A percentile compares a stretch with the other conserved stretches of the same genome.
These are phyloP conservation scores for Pythium folliculosum DNA, from an alignment of 352 stramenopile genomes.

Conservation along the genomic window DNA sequence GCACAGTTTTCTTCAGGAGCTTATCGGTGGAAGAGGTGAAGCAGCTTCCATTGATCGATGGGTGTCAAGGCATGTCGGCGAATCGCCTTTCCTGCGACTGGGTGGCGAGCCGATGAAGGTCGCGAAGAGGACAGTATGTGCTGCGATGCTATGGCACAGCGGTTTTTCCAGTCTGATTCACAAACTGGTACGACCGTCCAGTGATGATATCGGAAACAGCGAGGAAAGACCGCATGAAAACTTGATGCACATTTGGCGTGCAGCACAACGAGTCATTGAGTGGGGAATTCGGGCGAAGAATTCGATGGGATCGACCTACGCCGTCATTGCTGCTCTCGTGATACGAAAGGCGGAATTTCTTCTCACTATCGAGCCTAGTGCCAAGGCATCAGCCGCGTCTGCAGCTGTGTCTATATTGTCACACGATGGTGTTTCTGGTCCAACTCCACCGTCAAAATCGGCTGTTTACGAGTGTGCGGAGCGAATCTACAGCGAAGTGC, in stretches of 20 bases:
- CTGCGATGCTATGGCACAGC: slow-evolving; percentile 89
- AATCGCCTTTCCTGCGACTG: slow-evolving; percentile 79
- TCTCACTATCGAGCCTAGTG: slow-evolving; percentile 76
- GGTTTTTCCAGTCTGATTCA: slow-evolving; percentile 67
- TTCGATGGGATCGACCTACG: slow-evolving; percentile 84
- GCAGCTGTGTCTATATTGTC: slow-evolving; percentile 64
- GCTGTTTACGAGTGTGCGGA: slow-evolving; percentile 77
- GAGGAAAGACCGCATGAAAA: slow-evolving; percentile 85
- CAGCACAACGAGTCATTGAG: slow-evolving; percentile 85
- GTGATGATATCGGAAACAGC: slow-evolving; percentile 53
- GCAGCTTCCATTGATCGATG: slow-evolving; percentile 67
- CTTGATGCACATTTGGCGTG: slow-evolving; percentile 90
- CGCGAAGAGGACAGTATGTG: slow-evolving; percentile 81
- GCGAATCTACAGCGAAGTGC: slow-evolving; percentile 81
- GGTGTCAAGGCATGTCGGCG: slow-evolving; percentile 81
- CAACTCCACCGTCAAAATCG: slow-evolving; percentile 37
- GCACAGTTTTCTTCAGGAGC: slow-evolving; percentile 62
- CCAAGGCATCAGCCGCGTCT: slow-evolving; percentile 66
- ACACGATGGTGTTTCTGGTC: slow-evolving; percentile 33
- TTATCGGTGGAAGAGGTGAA: slow-evolving; percentile 64
- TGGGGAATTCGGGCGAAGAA: slow-evolving; percentile 90
- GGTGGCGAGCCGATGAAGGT: slow-evolving; percentile 87
- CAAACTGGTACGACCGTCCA: slow-evolving; percentile 38
- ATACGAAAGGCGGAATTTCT: slow-evolving; percentile 87
- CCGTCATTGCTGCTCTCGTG: slow-evolving; percentile 72